Evolutionary conservation across 2,329 filamentous ascomycete species (phyloP), one percentile per base, ranked within the genome.

Genomic region (Paracorniculantispora psalliotae): DNA sequence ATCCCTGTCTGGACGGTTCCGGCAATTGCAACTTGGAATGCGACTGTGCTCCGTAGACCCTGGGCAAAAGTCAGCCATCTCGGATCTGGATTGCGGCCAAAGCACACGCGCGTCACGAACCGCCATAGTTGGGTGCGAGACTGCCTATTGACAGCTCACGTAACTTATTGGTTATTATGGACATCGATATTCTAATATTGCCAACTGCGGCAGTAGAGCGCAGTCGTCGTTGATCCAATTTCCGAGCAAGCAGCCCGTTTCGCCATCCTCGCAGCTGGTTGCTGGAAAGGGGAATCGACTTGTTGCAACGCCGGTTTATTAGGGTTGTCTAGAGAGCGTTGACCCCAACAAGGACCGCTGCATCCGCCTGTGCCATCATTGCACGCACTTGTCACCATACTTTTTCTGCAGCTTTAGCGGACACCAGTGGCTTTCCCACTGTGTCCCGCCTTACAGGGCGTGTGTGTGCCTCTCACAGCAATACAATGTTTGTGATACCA

Each of bases 51-150:
- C 43, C 26, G 46, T 17, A n/a, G 15, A 9, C 5, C 23, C n/a
- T 44, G 39, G n/a, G n/a, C 33, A 28, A 57, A 23, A 57, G 53
- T 49, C 53, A 48, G 53, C 19, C 15, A 46, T 56, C 41, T 48
- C 30, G 43, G 17, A 48, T 37, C 43, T 56, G 53, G 13, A 28
- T 43, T 28, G 23, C 21, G 37, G 39, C 9, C 37, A 13, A n/a
- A 28, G 26, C n/a, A n/a, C 28, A 19, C 46, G 25, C 17, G 6
- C 15, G 30, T 12, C 30, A 33, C 30, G 30, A 33, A 12, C 30
- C 30, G 12, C 10, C 33, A 6, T 5, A 4, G n/a, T n/a, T n/a
- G n/a, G n/a, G n/a, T n/a, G n/a, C n/a, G n/a, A n/a, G n/a, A n/a
- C n/a, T n/a, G n/a, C n/a, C n/a, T n/a, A n/a, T n/a, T n/a, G n/a